phyloP scores from a whole-genome alignment of 345 rosid species.

The Melaleuca alternifolia region DNA sequence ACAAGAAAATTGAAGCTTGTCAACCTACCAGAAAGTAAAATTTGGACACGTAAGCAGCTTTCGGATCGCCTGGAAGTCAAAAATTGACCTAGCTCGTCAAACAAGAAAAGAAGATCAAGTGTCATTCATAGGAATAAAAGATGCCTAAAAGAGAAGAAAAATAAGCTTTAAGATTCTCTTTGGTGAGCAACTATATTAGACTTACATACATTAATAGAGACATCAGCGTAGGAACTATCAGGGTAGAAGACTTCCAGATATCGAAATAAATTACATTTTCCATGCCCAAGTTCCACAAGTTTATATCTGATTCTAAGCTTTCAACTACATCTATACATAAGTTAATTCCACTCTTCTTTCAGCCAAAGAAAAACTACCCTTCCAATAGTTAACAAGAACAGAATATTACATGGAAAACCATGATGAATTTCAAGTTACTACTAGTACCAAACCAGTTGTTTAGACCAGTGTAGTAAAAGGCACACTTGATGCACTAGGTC shows the following conservation, averaged over 20 bases:
- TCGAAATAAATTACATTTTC: not conserved
- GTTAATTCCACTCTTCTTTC: not conserved
- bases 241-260: not conserved
- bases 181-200: not conserved
- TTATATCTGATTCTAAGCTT: not conserved
- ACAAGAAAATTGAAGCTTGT: not conserved
- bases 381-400: not conserved
- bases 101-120: not conserved
- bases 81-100: constrained; percentile 62
- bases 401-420: not conserved
- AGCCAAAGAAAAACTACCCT: not conserved
- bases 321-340: not conserved
- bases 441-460: not conserved
- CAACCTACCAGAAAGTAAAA: constrained; percentile 76
- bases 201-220: not conserved
- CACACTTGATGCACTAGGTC: not conserved
- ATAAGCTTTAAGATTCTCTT: not conserved
- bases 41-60: constrained; percentile 82
- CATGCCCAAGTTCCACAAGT: not conserved
- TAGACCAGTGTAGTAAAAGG: not conserved
- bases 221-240: not conserved
- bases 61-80: constrained; percentile 72
- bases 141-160: not conserved
- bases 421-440: not conserved
- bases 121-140: not conserved